Base-by-base conservation (phyloP, 805 yeast species). In the Lipomyces sp. region DNA sequence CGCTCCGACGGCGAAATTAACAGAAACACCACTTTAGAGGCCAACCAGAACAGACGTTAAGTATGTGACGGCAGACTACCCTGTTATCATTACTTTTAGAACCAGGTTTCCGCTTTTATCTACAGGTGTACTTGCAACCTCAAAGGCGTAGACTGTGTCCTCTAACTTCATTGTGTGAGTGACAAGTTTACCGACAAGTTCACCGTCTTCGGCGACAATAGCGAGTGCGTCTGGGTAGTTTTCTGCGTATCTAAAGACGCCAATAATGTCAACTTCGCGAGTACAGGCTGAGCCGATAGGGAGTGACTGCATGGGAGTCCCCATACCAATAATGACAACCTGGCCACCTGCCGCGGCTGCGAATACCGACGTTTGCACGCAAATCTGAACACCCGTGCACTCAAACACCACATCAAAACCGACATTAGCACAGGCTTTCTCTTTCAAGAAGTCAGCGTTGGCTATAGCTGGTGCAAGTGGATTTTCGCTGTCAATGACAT, bases 171-270 rank as follows among this genome's bases (percentile, higher is more conserved):
- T 82, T 57, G 77, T 76, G 74, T 84, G 86, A 1, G 87, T 83
- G 45, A 84, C 83, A 59, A 84, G 75, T n/a, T 75, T 71, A 70
- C 79, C 80, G 32, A 82, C 82, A 58, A 82, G 76, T 59, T 82
- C 75, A 6, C 80, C 77, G 18, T 81, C 81, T 59, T 80, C 80
- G 56, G 78, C 75, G 63, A 84, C 77, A 66, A 83, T 74, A 39
- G 81, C 79, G 65, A 84, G 83, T 11, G 80, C 84, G 4, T 83
- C 77, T 24, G 86, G 86, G 85, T 86, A 84, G 10, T 86, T 79
- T 71, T 82, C 83, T 63, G 82, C 81, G 74, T 84, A 84, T 69
- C 87, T 78, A 77, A 82, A 83, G 72, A 82, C 80, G 64, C 81
- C 82, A 71, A 78, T 81, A 67, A 84, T 77, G 61, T 82, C 83